These are phyloP conservation scores for Colletotrichum sp. DNA, from an alignment of 2,329 filamentous ascomycete species.

Conservation along the genomic window DNA sequence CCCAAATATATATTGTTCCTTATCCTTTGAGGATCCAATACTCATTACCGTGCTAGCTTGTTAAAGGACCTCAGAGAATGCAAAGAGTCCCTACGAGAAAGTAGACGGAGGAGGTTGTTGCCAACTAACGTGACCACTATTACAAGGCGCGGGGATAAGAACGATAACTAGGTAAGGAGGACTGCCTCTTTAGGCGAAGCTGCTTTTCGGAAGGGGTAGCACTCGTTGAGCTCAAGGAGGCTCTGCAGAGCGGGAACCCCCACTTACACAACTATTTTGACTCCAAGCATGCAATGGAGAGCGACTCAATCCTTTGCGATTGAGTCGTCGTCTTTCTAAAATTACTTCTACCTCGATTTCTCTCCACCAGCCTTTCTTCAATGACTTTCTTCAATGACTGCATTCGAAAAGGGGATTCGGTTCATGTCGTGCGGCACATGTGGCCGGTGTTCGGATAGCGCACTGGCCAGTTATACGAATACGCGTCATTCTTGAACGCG, in stretches of 20 bases:
- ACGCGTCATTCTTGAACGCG: not conserved
- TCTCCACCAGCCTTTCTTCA: not conserved
- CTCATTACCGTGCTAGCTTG: too few relatives aligned
- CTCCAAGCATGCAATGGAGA: not conserved
- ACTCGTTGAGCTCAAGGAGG: not conserved
- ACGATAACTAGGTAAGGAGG: too few relatives aligned
- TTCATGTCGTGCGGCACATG: rapidly evolving
- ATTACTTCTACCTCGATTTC: not conserved
- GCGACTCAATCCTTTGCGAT: rapidly evolving
- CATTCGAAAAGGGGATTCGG: not conserved
- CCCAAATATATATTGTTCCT: too few relatives aligned
- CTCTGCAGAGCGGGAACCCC: not conserved
- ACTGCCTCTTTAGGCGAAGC: too few relatives aligned
- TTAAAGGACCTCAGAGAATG: too few relatives aligned
- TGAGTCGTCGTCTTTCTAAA: rapidly evolving
- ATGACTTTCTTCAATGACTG: not conserved
- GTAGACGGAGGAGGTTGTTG: too few relatives aligned
- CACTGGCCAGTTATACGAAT: not conserved
- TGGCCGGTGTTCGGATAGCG: not conserved
- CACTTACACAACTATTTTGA: not conserved
- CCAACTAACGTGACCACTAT: too few relatives aligned
- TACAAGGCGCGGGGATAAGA: too few relatives aligned
- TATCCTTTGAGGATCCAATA: too few relatives aligned
- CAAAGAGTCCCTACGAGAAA: too few relatives aligned
- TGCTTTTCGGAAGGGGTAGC: too few relatives aligned